Evolutionary conservation across 495 filamentous ascomycete species (phyloP), one percentile per base, ranked within the genome.

Genomic region (Aspergillus nanangensis): DNA sequence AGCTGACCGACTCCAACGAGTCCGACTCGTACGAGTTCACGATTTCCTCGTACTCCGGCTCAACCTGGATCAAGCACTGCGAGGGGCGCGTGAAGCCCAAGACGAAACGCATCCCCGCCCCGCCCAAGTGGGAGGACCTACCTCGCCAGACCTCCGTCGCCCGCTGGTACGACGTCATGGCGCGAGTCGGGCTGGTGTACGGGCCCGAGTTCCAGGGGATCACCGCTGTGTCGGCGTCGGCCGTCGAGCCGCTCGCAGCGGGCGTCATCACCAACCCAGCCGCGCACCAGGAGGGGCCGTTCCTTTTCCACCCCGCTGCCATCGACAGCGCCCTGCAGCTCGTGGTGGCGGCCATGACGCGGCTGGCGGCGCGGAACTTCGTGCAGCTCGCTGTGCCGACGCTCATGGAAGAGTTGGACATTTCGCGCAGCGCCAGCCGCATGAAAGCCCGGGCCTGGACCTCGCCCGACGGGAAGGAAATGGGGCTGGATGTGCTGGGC

Each of bases 41-140:
- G n/a, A 39, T 39, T 21, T 21, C 18, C 18, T 39, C 37, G 1
- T 20, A 21, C 37, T 14, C 20, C 8, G 17, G 18, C 14, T 21
- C 17, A 2, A 23, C 37, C 14, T 39, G 37, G 37, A 39, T 13
- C 13, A 21, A 39, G 20, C 37, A 39, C 23, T 74, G 71, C 36
- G 41, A 39, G 4, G 74, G 74, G 0, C 52, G 67, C 19, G 66
- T 23, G 7, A 27, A 38, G 14, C 31, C 27, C 17, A 34, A 32
- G 20, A 14, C 33, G 10, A 36, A 17, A 17, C 8, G 20, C 13
- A 14, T 18, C 8, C 15, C 13, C 1, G 33, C 15, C 15, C 15
- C 5, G 15, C 33, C 15, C 1, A 36, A 36, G 13, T 14, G 15
- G 1, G 1, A 14, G 8, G 15, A 36, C 15, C 20, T 36, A 14